A percentile compares a stretch with the other conserved stretches of the same genome.
These are phyloP conservation scores for Glycine soja DNA, from an alignment of 306 rosid species.

Conservation along the genomic window DNA sequence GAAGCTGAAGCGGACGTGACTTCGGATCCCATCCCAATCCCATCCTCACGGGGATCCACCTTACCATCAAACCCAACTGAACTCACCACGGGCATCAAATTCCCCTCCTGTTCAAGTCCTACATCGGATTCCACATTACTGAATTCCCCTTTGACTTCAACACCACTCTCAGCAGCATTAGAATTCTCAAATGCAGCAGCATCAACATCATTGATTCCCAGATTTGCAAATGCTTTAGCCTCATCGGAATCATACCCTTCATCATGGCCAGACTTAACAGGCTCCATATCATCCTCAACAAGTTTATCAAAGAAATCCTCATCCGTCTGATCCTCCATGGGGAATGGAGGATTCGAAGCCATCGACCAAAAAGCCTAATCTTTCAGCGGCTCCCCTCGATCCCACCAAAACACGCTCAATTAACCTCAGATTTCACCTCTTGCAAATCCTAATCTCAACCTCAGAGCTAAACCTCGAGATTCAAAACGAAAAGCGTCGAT, in stretches of 20 bases:
- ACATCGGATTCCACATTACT: conserved; percentile 41
- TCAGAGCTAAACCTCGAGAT: conserved; percentile 65
- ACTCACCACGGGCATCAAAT: conserved; percentile 43
- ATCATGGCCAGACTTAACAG: conserved; percentile 43
- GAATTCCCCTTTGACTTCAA: conserved; percentile 37
- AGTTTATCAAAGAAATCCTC: conserved; percentile 93
- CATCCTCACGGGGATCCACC: conserved; percentile 43
- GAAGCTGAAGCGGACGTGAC: conserved; percentile 14
- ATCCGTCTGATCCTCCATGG: conserved; percentile 88
- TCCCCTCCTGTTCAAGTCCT: conserved; percentile 41
- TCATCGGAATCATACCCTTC: conserved; percentile 69
- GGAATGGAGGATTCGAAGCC: conserved; percentile 88
- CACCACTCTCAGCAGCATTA: conserved; percentile 40
- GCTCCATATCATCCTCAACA: conserved; percentile 73
- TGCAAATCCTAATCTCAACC: conserved; percentile 42
- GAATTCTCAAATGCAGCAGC: conserved; percentile 53
- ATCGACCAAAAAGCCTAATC: conserved; percentile 58
- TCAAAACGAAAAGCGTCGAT: conserved; percentile 44
- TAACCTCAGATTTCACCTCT: conserved; percentile 29
- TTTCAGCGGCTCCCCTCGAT: conserved; percentile 50
- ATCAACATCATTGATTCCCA: conserved; percentile 58
- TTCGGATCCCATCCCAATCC: conserved; percentile 49
- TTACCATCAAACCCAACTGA: conserved; percentile 46
- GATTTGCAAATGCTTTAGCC: conserved; percentile 63
- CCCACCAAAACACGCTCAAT: conserved; percentile 32